Evolutionary conservation across 805 yeast genomes (phyloP), one percentile per base, ranked within the genome.

Genomic region (Candida manassasensis): DNA sequence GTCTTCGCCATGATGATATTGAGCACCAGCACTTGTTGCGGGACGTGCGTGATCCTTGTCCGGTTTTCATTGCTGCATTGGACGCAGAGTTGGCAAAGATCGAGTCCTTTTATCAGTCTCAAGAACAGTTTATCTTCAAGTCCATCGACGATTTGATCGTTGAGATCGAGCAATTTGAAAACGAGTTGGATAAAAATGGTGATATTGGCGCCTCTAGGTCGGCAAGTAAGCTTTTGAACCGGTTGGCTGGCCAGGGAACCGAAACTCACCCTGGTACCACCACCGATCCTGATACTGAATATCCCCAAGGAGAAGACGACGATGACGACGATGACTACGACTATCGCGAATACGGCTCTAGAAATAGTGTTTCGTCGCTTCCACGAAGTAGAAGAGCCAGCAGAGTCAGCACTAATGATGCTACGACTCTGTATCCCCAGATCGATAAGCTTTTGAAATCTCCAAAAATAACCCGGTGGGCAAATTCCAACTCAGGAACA

Each of bases 21-120:
- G 62, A 57, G 40, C 47, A 59, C 41, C 59, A 49, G 21, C 59
- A 42, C 32, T 55, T 49, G 37, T 46, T 58, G 7, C 45, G 59
- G 43, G 61, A 60, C 39, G 62, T 61, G 36, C 50, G 58, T 2
- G 78, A 77, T 39, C 79, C 85, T 5, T 61, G 73, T 2, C 59
- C 58, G 13, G 76, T 77, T n/a, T 90, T 89, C 48, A 49, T 64
- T 2, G 69, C 77, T 13, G 90, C 93, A 1, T 64, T 93, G 40
- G 87, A 90, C 54, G 72, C 75, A 6, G 97, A 93, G 57, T 63
- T 85, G 44, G 57, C 53, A 34, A 86, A 87, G 54, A 78, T 93
- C 32, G 89, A 87, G 57, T 68, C 62, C 31, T 93, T 93, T 52
- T 93, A 79, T 59, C 61, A 61, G 27, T 61, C 67, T 19, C 88